Evolutionary conservation across 345 rosid genomes (phyloP), one percentile per base, ranked within the genome.

Genomic region (Cardamine resedifolia): DNA sequence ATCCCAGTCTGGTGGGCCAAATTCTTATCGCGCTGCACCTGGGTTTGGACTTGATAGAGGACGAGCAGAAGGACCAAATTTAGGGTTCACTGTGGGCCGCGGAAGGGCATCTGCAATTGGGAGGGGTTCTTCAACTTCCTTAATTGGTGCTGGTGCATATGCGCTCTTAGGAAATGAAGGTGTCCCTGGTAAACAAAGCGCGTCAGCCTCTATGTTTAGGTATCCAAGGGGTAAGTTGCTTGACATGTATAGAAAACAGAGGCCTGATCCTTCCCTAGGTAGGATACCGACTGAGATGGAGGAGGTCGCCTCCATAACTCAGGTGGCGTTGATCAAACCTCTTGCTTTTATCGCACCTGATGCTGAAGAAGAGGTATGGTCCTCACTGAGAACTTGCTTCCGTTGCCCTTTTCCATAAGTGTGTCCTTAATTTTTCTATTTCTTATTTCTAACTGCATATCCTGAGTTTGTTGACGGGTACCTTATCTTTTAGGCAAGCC

Each of bases 191-290:
- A 77, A 74, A 70, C 57, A 68, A 39, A 68, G 41, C 55, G 64
- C 20, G 45, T 34, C 71, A 66, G 62, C 72, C 66, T 79, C n/a
- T 83, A 76, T 71, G 70, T 72, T 63, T 38, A 75, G 83, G 73
- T 83, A 90, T 59, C 90, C 89, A n/a, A 90, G 96, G 79, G 91
- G 86, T 43, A 92, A 90, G 82, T 85, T 92, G 24, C 81, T 78
- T 61, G 81, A 78, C 74, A 27, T 73, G 58, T 78, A 78, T 38
- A 73, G 78, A 28, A 55, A 28, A 12, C 70, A 73, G 64, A 78
- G 57, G 66, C 70, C 15, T 61, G 60, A 36, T 63, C 38, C 61
- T 57, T 64, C 76, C 36, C 16, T 84, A 61, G 79, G 70, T 55
- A 36, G 66, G 27, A 16, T 81, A 47, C 89, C 90, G 19, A 81